These are phyloP conservation scores for Fagus crenata DNA, from an alignment of 306 rosid genomes.

Conservation along the genomic window DNA sequence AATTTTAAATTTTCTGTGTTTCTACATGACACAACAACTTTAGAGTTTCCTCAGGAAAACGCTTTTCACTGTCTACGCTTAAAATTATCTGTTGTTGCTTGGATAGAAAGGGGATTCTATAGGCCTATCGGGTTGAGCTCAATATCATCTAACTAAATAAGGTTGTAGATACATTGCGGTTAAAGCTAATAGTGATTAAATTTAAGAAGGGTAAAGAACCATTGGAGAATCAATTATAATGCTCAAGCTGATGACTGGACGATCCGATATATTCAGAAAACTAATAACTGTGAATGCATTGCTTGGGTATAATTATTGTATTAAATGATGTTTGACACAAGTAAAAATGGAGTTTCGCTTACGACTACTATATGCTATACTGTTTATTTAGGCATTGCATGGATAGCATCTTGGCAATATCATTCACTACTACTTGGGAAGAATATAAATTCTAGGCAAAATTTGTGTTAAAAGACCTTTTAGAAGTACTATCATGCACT, in stretches of 20 bases:
- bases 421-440: background rate
- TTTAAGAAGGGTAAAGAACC: background rate
- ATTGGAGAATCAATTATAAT: background rate
- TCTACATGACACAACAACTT: background rate
- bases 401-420: background rate
- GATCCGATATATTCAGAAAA: background rate
- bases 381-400: background rate
- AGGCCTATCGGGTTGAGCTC: background rate
- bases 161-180: background rate
- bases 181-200: background rate
- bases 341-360: background rate
- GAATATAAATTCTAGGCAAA: background rate
- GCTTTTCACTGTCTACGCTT: background rate
- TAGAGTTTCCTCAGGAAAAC: background rate
- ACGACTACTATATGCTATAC: background rate
- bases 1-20: background rate
- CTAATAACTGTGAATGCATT: background rate
- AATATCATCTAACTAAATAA: background rate
- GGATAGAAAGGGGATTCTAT: background rate
- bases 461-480: background rate
- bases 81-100: background rate
- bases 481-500: background rate
- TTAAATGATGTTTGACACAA: background rate
- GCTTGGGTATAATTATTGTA: background rate
- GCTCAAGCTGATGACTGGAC: slow-evolving; percentile 2